Percentiles rank a stretch among this genome's conserved stretches.
phyloP scores from a whole-genome alignment of 2,329 filamentous ascomycete species.

The Fonsecaea multimorphosa region DNA sequence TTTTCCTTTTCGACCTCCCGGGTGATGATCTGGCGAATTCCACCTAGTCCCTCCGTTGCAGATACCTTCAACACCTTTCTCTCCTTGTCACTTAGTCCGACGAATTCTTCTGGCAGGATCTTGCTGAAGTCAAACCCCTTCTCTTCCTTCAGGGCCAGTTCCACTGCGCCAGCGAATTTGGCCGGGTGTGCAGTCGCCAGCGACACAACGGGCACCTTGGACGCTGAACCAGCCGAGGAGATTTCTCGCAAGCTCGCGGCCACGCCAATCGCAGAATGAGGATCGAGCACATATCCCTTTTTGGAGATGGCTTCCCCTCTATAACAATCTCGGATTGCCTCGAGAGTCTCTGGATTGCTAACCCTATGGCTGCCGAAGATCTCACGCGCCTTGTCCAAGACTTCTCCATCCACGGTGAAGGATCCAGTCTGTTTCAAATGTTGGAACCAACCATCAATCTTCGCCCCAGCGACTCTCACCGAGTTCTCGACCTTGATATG shows the following conservation, averaged over 20 bases:
- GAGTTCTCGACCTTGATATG: conserved; percentile 31
- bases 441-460: conserved; percentile 77
- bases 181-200: conserved; percentile 94
- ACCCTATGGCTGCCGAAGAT: conserved; percentile 82
- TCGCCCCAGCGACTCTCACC: conserved; percentile 60
- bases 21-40: conserved; percentile 76
- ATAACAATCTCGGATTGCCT: conserved; percentile 67
- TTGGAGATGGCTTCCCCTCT: conserved; percentile 48
- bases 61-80: conserved; percentile 73
- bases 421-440: conserved; percentile 81
- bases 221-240: conserved; percentile 14
- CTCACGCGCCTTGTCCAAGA: conserved; percentile 72
- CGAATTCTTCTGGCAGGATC: conserved; percentile 81
- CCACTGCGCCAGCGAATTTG: conserved; percentile 88
- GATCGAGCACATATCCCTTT: conserved; percentile 83
- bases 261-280: conserved; percentile 88
- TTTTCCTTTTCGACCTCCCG: conserved; percentile 66
- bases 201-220: conserved; percentile 58
- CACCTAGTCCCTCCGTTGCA: conserved; percentile 70
- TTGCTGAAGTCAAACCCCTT: conserved; percentile 76
- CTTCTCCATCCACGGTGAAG: conserved; percentile 77
- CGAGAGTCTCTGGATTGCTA: conserved; percentile 68
- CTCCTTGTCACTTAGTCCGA: conserved; percentile 77
- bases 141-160: conserved; percentile 73
- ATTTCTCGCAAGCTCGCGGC: conserved; percentile 75